phyloP scores from a whole-genome alignment of 345 rosid species.

The Salix purpurea region DNA sequence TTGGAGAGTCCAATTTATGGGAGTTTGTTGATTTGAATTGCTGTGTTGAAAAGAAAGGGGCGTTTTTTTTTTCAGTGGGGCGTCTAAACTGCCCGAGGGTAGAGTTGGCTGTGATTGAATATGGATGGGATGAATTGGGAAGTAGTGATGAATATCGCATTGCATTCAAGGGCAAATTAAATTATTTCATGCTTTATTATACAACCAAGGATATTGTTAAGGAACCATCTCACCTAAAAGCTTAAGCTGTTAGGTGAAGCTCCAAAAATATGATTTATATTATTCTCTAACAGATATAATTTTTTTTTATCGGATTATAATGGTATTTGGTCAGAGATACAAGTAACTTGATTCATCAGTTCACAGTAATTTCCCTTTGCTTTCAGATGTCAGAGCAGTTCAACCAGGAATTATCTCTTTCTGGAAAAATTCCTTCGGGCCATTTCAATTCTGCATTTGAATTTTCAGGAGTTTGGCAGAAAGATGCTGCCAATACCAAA shows the following conservation, averaged over 20 bases:
- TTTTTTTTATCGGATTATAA: too few relatives aligned
- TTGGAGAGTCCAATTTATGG: not conserved
- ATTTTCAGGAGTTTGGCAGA: conserved; percentile 27
- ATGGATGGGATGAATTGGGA: not conserved
- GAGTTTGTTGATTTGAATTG: not conserved
- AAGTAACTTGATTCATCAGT: not conserved
- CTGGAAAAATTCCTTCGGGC: conserved; percentile 32
- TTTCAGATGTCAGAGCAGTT: conserved; percentile 35
- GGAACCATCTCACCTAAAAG: too few relatives aligned
- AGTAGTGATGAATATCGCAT: not conserved
- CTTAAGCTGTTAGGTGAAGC: too few relatives aligned
- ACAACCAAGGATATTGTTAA: too few relatives aligned
- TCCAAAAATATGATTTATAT: too few relatives aligned
- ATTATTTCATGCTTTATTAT: too few relatives aligned
- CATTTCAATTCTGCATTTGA: conserved; percentile 31
- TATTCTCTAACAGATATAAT: too few relatives aligned
- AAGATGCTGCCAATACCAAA: conserved; percentile 22
- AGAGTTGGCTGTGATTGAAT: not conserved
- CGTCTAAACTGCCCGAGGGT: not conserved
- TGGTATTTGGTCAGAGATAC: not conserved
- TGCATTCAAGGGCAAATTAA: not conserved
- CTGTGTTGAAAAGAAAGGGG: not conserved
- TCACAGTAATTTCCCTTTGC: not conserved
- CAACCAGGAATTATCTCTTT: conserved; percentile 27
- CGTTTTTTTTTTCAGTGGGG: not conserved